These are phyloP conservation scores for Sporothrix globosa DNA, from an alignment of 2,329 filamentous ascomycete species.

Conservation along the genomic window DNA sequence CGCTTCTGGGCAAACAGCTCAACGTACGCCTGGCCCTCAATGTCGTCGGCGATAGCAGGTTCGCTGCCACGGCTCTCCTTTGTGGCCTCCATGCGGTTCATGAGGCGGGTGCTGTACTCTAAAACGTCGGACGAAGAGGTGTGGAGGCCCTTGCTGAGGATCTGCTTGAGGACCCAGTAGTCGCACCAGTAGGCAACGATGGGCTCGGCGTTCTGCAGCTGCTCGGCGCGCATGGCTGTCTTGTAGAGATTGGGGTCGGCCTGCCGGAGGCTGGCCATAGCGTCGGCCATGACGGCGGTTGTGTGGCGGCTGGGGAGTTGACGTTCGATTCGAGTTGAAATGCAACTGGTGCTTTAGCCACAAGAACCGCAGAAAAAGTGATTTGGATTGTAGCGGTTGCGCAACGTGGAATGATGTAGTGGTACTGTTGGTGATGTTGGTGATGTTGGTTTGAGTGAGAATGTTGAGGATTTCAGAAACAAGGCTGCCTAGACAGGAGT, in stretches of 20 bases:
- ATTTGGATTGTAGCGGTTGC: background rate
- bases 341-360: no score
- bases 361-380: background rate
- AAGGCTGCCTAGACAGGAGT: slow-evolving; percentile 10
- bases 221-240: slow-evolving; percentile 79
- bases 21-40: slow-evolving; percentile 85
- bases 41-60: slow-evolving; percentile 82
- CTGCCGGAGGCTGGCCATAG: slow-evolving; percentile 74
- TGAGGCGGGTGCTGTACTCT: slow-evolving; percentile 77
- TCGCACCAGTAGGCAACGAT: slow-evolving; percentile 95
- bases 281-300: slow-evolving; percentile 67
- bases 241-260: slow-evolving; percentile 73
- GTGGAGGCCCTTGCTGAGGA: slow-evolving; percentile 80
- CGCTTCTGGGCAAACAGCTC: slow-evolving; percentile 92
- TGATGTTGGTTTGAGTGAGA: background rate
- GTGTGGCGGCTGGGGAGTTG: background rate
- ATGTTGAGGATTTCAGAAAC: slow-evolving; percentile 18
- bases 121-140: slow-evolving; percentile 75
- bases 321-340: no score
- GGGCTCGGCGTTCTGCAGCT: slow-evolving; percentile 83
- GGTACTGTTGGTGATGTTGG: background rate
- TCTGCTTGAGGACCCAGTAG: slow-evolving; percentile 91
- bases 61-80: slow-evolving; percentile 75
- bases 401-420: no score
- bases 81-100: slow-evolving; percentile 87